phyloP scores from a whole-genome alignment of 768 basidiomycete species.

The Mycena filopes region DNA sequence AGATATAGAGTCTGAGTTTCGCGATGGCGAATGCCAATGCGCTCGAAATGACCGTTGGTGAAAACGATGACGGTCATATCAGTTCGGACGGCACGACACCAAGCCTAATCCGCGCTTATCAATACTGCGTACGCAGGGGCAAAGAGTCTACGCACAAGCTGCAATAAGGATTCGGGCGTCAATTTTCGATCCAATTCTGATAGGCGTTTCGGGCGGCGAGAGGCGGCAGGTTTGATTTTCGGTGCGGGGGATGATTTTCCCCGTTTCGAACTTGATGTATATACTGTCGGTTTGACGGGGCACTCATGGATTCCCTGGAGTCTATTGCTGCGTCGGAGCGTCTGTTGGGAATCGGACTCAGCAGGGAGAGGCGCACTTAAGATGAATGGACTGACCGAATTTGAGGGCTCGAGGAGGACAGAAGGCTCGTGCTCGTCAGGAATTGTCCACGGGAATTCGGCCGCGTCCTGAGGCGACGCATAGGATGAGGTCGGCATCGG shows the following conservation, averaged over 20 bases:
- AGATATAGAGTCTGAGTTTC: slow-evolving; percentile 27
- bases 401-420: too few species aligned
- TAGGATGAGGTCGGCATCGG: neutral
- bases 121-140: neutral
- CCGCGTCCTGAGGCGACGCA: neutral
- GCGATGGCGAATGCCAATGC: slow-evolving; percentile 32
- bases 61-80: slow-evolving; percentile 24
- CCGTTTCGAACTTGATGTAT: too few species aligned
- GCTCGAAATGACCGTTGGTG: slow-evolving; percentile 21
- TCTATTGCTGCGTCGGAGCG: too few species aligned
- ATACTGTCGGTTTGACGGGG: too few species aligned
- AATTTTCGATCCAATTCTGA: neutral
- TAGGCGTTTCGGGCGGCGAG: neutral
- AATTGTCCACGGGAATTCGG: neutral
- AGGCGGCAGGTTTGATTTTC: neutral
- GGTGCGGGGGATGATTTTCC: neutral
- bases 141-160: neutral
- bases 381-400: too few species aligned
- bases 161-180: neutral
- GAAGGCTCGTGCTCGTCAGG: neutral
- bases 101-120: neutral
- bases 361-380: neutral
- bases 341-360: too few species aligned
- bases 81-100: neutral
- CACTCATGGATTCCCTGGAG: too few species aligned